Percentiles rank a stretch among this genome's conserved stretches.
Conservation (phyloP, 208 protist genomes). For the Crithidia fasciculata region DNA sequence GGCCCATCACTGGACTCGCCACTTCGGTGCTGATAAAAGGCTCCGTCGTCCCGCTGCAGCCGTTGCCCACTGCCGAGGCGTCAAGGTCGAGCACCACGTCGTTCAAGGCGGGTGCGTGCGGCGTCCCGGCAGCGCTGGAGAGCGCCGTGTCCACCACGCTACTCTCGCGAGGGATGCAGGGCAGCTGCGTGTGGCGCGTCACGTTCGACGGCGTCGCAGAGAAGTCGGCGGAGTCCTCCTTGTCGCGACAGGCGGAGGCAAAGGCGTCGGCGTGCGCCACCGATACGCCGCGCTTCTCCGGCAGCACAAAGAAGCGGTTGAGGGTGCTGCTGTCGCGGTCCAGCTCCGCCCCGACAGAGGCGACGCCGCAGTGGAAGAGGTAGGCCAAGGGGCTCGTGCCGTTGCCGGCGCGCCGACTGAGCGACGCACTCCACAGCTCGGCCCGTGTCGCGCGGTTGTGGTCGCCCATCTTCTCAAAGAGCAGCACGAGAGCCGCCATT, state of each 20-base stretch:
- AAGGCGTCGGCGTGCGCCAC: background rate
- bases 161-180: slow-evolving; percentile 4
- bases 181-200: slow-evolving; percentile 4
- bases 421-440: slow-evolving; percentile 23
- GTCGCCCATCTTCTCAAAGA: slow-evolving; percentile 58
- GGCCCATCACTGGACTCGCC: slow-evolving; percentile 4
- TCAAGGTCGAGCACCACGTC: slow-evolving; percentile 4
- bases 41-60: slow-evolving; percentile 5
- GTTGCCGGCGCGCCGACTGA: background rate
- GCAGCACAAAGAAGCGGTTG: slow-evolving; percentile 40
- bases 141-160: slow-evolving; percentile 1
- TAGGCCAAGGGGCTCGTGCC: slow-evolving; percentile 3
- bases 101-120: slow-evolving; percentile 2
- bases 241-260: background rate
- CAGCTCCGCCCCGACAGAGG: slow-evolving; percentile 12
- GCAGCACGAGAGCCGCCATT: slow-evolving; percentile 38
- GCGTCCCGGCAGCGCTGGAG: slow-evolving; percentile 1
- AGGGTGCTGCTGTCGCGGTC: slow-evolving; percentile 34
- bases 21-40: background rate
- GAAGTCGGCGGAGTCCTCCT: background rate
- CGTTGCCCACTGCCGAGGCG: background rate
- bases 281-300: slow-evolving; percentile 10
- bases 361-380: slow-evolving; percentile 31
- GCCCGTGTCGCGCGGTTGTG: slow-evolving; percentile 41
- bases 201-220: slow-evolving; percentile 8